Evolutionary conservation across 2,329 filamentous ascomycete genomes (phyloP).

Genomic region (Diaporthe capsici): DNA sequence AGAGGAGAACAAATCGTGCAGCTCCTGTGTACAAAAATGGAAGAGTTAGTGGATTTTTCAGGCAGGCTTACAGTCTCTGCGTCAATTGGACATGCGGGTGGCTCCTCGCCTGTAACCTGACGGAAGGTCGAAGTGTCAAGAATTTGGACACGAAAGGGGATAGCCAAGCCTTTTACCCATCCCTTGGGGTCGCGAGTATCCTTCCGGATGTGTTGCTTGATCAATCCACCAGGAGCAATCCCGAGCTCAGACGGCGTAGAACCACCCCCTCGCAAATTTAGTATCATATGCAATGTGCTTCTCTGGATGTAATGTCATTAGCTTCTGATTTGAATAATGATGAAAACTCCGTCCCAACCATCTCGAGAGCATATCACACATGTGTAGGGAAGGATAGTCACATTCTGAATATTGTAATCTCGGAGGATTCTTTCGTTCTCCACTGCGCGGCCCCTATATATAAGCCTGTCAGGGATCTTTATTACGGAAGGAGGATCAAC

Average conservation of each 20-base stretch:
- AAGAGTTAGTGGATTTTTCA: not conserved
- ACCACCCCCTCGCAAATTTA: not conserved
- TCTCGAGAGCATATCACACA: no score
- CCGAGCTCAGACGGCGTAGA: not conserved
- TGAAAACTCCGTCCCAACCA: no score
- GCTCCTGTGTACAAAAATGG: not conserved
- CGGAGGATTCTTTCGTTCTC: not conserved
- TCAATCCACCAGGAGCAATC: slow-evolving; percentile 3
- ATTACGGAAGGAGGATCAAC: no score
- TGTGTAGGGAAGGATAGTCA: not conserved
- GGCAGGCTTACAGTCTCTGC: slow-evolving; percentile 39
- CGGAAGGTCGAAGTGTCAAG: slow-evolving; percentile 53
- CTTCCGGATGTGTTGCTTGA: not conserved
- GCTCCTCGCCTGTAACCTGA: slow-evolving; percentile 52
- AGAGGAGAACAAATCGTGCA: not conserved
- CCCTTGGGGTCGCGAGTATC: not conserved
- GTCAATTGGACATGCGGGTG: slow-evolving; percentile 53
- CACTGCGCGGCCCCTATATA: not conserved
- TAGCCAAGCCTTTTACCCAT: not conserved
- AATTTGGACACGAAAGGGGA: slow-evolving; percentile 51
- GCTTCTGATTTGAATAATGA: not conserved
- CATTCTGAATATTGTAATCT: not conserved
- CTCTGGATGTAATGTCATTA: not conserved
- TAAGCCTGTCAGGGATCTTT: no score
- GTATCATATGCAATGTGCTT: not conserved